A percentile compares a stretch with the other conserved stretches of the same genome.
These are phyloP conservation scores for Excoecaria agallocha DNA, from an alignment of 345 rosid species.

Conservation along the genomic window DNA sequence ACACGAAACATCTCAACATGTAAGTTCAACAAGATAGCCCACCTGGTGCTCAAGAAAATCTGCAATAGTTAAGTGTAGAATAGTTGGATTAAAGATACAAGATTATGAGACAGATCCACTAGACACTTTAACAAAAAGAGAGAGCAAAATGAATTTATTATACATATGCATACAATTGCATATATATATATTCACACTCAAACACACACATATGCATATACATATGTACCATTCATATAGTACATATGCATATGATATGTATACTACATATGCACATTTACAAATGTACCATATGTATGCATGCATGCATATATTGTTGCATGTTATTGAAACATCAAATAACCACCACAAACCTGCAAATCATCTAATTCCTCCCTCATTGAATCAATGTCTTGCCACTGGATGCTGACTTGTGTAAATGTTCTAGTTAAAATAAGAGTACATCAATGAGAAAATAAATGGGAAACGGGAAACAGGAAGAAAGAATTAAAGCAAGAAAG, in stretches of 20 bases:
- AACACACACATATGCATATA: too few relatives aligned
- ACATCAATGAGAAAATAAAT: background rate
- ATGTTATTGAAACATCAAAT: background rate
- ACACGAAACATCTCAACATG: slow-evolving; percentile 98
- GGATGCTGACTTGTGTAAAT: slow-evolving; percentile 95
- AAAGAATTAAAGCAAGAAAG: background rate
- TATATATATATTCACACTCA: too few relatives aligned
- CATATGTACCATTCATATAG: too few relatives aligned
- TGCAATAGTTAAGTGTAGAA: slow-evolving; percentile 31
- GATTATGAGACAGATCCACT: background rate
- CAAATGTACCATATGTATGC: too few relatives aligned
- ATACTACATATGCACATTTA: too few relatives aligned
- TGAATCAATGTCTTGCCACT: slow-evolving; percentile 98
- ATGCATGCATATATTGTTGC: background rate
- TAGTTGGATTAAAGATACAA: background rate
- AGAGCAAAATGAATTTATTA: slow-evolving; percentile 6
- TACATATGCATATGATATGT: too few relatives aligned
- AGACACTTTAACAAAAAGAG: background rate
- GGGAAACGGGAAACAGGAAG: too few relatives aligned
- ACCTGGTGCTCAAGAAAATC: slow-evolving; percentile 97
- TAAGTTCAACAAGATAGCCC: slow-evolving; percentile 96
- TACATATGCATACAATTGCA: background rate
- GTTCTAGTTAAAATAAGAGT: slow-evolving; percentile 54
- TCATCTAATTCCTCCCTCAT: slow-evolving; percentile 99
- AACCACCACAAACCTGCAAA: slow-evolving; percentile 57